phyloP scores from a whole-genome alignment of 257 asterid species.

The Echites panduratus region DNA sequence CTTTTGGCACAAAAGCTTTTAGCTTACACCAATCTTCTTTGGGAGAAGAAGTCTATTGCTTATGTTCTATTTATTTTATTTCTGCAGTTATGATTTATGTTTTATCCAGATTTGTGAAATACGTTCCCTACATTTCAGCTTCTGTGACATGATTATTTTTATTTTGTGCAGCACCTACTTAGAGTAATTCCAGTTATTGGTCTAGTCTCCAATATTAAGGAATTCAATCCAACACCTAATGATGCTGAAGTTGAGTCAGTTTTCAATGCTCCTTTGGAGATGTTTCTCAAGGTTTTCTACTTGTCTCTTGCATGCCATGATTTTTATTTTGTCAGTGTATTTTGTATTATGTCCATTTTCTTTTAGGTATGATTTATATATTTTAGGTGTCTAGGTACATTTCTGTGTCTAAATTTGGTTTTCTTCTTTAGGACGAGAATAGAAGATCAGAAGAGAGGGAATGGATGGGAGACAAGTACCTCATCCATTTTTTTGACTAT shows the following conservation, averaged over 20 bases:
- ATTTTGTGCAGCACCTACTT: slow-evolving; percentile 72
- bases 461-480: slow-evolving; percentile 76
- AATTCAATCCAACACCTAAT: slow-evolving; percentile 60
- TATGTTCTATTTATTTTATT: neutral
- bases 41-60: neutral
- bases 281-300: slow-evolving; percentile 79
- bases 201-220: slow-evolving; percentile 61
- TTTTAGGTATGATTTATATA: neutral
- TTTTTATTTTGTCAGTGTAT: neutral
- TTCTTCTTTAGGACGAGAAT: slow-evolving; percentile 54
- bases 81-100: neutral
- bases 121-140: slow-evolving; percentile 3
- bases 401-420: neutral
- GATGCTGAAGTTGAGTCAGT: slow-evolving; percentile 77
- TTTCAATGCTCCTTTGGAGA: slow-evolving; percentile 90
- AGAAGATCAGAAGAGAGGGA: slow-evolving; percentile 74
- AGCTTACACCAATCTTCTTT: neutral
- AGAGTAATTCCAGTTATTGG: slow-evolving; percentile 96
- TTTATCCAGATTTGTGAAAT: neutral
- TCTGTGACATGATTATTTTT: slow-evolving; percentile 4
- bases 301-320: neutral
- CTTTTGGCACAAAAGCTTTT: neutral
- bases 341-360: neutral
- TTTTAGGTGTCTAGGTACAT: neutral
- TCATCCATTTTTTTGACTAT: slow-evolving; percentile 72